Evolutionary conservation across 345 rosid species (phyloP).

Genomic region (Pelargonium nanum): DNA sequence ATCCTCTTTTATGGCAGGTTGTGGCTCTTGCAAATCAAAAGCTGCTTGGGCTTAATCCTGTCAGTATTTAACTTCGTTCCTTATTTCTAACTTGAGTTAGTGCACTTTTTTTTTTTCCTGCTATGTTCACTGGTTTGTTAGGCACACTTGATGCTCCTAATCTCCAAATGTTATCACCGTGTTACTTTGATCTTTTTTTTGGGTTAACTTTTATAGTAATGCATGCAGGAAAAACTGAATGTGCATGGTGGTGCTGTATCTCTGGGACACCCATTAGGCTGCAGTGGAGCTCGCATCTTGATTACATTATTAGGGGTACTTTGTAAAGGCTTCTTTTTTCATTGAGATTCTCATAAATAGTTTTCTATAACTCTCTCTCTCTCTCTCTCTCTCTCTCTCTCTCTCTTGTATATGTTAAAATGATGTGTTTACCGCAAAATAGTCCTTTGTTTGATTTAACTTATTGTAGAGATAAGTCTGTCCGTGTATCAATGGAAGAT

Average conservation of each 20-base stretch:
- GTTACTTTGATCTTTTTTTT: background rate
- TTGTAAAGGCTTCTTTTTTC: background rate
- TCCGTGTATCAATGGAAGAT: no score
- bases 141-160: constrained; percentile 1
- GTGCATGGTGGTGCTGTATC: constrained; percentile 90
- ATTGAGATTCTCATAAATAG: background rate
- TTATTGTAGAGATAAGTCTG: no score
- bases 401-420: no score
- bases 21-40: constrained; percentile 82
- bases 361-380: constrained; percentile 7
- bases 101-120: background rate
- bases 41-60: constrained; percentile 66
- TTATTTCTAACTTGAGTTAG: background rate
- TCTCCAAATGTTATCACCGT: background rate
- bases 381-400: background rate
- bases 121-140: background rate
- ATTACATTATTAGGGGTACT: constrained; percentile 85
- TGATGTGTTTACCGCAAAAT: no score
- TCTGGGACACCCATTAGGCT: constrained; percentile 92
- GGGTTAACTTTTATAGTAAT: background rate
- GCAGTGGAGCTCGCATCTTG: constrained; percentile 95
- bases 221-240: constrained; percentile 59
- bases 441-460: no score
- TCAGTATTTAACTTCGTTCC: constrained; percentile 29
- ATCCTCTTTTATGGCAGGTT: constrained; percentile 38